Evolutionary conservation across 352 stramenopile genomes (phyloP).

Genomic region (Phytophthora lateralis): DNA sequence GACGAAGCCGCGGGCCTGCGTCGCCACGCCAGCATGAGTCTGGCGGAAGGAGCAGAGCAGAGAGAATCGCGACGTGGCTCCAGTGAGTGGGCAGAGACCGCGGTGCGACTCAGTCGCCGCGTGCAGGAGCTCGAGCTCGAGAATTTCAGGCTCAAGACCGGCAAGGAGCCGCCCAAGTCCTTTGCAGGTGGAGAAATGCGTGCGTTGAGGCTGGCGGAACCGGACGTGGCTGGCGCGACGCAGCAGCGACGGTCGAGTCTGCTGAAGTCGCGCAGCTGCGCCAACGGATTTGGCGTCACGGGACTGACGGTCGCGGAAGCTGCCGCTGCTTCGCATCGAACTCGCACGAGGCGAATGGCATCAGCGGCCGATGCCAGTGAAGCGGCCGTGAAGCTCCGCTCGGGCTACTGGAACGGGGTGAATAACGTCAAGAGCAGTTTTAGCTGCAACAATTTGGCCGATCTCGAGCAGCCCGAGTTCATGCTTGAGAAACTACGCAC

Average conservation of each 20-base stretch:
- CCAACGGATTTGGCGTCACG: slow-evolving; percentile 54
- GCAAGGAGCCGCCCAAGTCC: slow-evolving; percentile 36
- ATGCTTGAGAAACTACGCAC: slow-evolving; percentile 43
- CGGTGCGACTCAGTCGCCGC: slow-evolving; percentile 54
- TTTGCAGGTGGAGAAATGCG: slow-evolving; percentile 47
- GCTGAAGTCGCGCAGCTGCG: slow-evolving; percentile 67
- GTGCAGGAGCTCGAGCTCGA: slow-evolving; percentile 74
- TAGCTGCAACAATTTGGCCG: slow-evolving; percentile 79
- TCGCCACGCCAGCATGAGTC: slow-evolving; percentile 13
- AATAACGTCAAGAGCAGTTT: slow-evolving; percentile 84
- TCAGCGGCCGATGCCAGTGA: slow-evolving; percentile 24
- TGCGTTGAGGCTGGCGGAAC: slow-evolving; percentile 14
- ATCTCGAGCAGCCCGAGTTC: slow-evolving; percentile 61
- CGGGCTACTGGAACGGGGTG: slow-evolving; percentile 72
- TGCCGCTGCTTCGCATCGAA: slow-evolving; percentile 64
- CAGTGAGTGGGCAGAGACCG: slow-evolving; percentile 61
- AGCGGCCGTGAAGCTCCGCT: slow-evolving; percentile 46
- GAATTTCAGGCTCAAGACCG: slow-evolving; percentile 60
- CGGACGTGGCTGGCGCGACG: slow-evolving; percentile 7
- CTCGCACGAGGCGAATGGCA: slow-evolving; percentile 50
- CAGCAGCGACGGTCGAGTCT: slow-evolving; percentile 27
- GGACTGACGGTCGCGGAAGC: slow-evolving; percentile 70
- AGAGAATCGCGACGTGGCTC: slow-evolving; percentile 22
- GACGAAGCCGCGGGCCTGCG: slow-evolving; percentile 1
- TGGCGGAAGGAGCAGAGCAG: background rate